Conservation (phyloP, 306 rosid species). For the barrel medic (Medicago truncatula) region DNA sequence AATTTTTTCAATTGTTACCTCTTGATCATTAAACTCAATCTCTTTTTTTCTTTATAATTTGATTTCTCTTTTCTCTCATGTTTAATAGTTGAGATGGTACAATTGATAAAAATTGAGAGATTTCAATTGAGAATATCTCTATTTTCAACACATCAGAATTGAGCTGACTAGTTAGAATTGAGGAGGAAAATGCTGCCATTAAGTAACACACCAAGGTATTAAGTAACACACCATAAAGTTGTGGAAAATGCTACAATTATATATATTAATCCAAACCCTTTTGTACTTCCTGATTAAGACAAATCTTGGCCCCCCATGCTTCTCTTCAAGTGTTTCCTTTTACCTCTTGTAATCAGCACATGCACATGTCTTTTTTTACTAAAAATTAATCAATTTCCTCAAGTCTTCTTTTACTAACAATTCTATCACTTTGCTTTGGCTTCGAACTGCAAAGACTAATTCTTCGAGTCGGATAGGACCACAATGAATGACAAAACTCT, state of each 20-base stretch:
- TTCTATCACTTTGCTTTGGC: background rate
- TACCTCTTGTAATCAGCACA: constrained; percentile 35
- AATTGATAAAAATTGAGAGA: no score
- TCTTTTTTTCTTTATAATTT: no score
- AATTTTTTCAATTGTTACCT: no score
- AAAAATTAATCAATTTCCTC: constrained; percentile 18
- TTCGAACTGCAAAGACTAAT: background rate
- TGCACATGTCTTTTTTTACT: constrained; percentile 17
- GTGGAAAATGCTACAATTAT: constrained; percentile 13
- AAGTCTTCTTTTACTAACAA: background rate
- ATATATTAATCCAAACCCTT: constrained; percentile 13
- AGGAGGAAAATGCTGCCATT: no score
- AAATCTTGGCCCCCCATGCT: constrained; percentile 45
- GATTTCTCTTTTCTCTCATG: no score
- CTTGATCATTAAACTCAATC: no score
- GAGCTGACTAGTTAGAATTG: constrained; percentile 4
- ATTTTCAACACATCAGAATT: background rate
- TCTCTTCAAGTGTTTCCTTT: constrained; percentile 32
- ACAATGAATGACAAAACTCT: background rate
- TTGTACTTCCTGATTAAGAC: constrained; percentile 25
- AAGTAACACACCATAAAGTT: constrained; percentile 22
- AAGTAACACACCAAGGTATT: constrained; percentile 20
- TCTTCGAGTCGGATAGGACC: background rate
- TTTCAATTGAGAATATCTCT: no score
- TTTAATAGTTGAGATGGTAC: no score